These are phyloP conservation scores for Crucihimalaya himalaica DNA, from an alignment of 345 rosid species.

Conservation along the genomic window DNA sequence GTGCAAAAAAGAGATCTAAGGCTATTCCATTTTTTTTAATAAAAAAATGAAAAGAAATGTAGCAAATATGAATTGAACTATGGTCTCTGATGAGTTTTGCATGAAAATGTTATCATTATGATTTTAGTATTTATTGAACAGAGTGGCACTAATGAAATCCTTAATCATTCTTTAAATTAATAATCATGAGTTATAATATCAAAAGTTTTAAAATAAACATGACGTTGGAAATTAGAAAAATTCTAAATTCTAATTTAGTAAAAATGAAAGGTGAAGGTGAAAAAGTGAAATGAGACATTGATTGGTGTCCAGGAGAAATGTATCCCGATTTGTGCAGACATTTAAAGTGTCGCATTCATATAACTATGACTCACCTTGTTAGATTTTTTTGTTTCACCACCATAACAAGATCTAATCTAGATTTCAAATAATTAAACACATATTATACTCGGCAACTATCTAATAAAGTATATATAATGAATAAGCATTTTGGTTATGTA, in stretches of 20 bases:
- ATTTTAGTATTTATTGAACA: background rate
- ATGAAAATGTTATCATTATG: background rate
- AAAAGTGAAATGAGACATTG: background rate
- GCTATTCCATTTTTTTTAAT: background rate
- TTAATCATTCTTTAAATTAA: background rate
- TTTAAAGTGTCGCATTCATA: background rate
- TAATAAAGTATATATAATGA: background rate
- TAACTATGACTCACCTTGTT: conserved; percentile 16
- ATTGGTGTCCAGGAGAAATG: conserved; percentile 29
- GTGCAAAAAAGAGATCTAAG: background rate
- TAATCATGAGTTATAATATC: background rate
- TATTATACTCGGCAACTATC: background rate
- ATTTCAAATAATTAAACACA: conserved; percentile 24
- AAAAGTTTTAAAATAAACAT: background rate
- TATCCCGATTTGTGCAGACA: conserved; percentile 30
- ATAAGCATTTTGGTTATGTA: background rate
- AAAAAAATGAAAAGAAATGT: background rate
- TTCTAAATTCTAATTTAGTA: background rate
- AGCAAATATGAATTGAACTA: background rate
- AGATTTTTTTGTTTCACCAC: conserved; percentile 11
- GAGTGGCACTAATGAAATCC: background rate
- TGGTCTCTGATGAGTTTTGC: background rate
- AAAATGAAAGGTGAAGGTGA: background rate
- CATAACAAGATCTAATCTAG: conserved; percentile 26
- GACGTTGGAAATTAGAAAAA: background rate